Evolutionary conservation across 257 asterid species (phyloP), one percentile per base, ranked within the genome.

Genomic region (Solanum arcanum): DNA sequence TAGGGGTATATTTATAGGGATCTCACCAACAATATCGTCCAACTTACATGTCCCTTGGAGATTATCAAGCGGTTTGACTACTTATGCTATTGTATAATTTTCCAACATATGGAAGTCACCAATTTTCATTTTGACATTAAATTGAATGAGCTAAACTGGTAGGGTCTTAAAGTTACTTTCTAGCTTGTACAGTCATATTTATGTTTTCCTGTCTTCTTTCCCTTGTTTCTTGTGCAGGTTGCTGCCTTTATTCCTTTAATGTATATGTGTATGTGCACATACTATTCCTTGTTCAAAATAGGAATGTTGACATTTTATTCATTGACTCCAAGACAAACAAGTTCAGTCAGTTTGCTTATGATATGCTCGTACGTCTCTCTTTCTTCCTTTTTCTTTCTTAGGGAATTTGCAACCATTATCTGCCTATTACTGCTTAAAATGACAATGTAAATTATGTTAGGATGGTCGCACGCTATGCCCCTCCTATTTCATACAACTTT

Each of bases 241-340:
- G 86, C 90, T 87, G 95, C 96, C 75, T 93, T 93, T 87, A 87
- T 96, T 89, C 99, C 99, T 83, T 90, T 96, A 47, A 87, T 95
- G 92, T 96, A 94, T 92, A 96, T 95, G 99, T 95, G 99, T 77
- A 39, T 96, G 37, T 96, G 99, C 93, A 96, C 99, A 75, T 96
- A 96, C 90, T 95, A 92, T 85, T 92, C 99, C 86, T 86, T 95
- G 87, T 92, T 96, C 93, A 93, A 95, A 90, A 91, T 94, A 18
- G 99, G 98, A 66, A 96, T 93, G 99, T 90, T 94, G 89, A 94
- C 94, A 81, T 94, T 96, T 89, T 96, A 94, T 87, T 94, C 94
- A 25, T 88, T 95, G 64, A 94, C 98, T 59, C 98, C 98, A 73
- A 84, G 92, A 86, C 99, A 94, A 91, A 94, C 99, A 87, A 96